Evolutionary conservation across 306 rosid genomes (phyloP).

Genomic region (Vigna reflexopilosa): DNA sequence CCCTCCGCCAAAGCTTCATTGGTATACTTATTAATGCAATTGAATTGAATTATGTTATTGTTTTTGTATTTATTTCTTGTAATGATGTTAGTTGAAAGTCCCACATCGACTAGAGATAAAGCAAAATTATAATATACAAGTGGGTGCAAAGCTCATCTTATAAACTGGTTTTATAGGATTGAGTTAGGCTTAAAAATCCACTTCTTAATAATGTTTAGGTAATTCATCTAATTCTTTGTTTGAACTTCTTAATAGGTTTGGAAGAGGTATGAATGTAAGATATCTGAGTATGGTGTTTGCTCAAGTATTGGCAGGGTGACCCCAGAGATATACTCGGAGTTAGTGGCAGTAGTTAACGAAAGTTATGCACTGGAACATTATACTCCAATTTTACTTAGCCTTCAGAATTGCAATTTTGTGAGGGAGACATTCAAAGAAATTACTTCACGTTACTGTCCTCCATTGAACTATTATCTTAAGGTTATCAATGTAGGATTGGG

Average conservation of each 20-base stretch:
- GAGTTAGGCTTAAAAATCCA: too few species aligned
- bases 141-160: too few species aligned
- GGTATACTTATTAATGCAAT: constrained; percentile 49
- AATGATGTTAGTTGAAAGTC: not conserved
- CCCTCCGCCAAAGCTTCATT: constrained; percentile 70
- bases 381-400: constrained; percentile 73
- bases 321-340: constrained; percentile 68
- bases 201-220: not conserved
- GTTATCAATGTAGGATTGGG: constrained; percentile 76
- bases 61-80: not conserved
- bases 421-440: constrained; percentile 79
- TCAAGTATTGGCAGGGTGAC: constrained; percentile 70
- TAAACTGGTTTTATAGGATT: too few species aligned
- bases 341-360: constrained; percentile 73
- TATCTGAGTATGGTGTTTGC: constrained; percentile 62
- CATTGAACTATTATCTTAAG: constrained; percentile 70
- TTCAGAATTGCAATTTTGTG: constrained; percentile 90
- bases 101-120: too few species aligned
- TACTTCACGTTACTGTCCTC: constrained; percentile 72
- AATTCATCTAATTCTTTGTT: not conserved
- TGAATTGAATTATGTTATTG: too few species aligned
- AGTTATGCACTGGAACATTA: constrained; percentile 90
- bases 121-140: too few species aligned
- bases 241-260: constrained; percentile 67
- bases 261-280: constrained; percentile 70